These are phyloP conservation scores for Simplicillium aogashimaense DNA, from an alignment of 2,329 filamentous ascomycete genomes.

Conservation along the genomic window DNA sequence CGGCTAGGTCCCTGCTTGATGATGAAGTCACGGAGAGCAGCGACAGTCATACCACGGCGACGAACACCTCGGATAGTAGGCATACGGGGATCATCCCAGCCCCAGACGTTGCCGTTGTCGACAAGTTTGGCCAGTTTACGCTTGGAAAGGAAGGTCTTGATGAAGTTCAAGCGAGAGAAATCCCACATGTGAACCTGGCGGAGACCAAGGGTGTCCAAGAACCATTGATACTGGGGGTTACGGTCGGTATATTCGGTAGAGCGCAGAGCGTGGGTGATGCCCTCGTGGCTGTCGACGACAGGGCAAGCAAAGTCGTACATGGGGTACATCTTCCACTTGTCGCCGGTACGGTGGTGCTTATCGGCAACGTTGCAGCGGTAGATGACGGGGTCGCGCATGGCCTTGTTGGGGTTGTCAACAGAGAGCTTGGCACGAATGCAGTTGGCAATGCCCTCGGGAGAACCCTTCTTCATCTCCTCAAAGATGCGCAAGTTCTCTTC, in stretches of 20 bases:
- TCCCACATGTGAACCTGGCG: constrained; percentile 78
- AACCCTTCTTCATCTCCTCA: constrained; percentile 86
- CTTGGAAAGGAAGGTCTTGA: constrained; percentile 75
- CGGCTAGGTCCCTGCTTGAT: constrained; percentile 75
- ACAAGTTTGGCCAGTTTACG: constrained; percentile 79
- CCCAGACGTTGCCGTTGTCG: constrained; percentile 64
- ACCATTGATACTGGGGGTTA: constrained; percentile 82
- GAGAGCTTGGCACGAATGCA: constrained; percentile 95
- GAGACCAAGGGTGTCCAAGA: constrained; percentile 62
- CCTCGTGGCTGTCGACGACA: constrained; percentile 70
- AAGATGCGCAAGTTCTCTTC: constrained; percentile 83
- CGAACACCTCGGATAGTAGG: constrained; percentile 73
- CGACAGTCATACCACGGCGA: constrained; percentile 68
- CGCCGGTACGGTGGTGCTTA: constrained; percentile 68
- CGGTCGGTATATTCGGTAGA: constrained; percentile 84
- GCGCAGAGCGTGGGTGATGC: constrained; percentile 72
- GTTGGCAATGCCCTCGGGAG: constrained; percentile 68
- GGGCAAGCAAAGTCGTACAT: constrained; percentile 84
- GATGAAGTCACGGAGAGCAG: constrained; percentile 74
- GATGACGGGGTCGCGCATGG: constrained; percentile 92
- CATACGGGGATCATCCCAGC: constrained; percentile 84
- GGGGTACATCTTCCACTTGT: constrained; percentile 75
- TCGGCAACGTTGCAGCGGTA: constrained; percentile 74
- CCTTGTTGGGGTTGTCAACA: constrained; percentile 86
- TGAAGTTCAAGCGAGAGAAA: constrained; percentile 76